Conservation (phyloP, 768 basidiomycete genomes). For the Naganishia onofrii region DNA sequence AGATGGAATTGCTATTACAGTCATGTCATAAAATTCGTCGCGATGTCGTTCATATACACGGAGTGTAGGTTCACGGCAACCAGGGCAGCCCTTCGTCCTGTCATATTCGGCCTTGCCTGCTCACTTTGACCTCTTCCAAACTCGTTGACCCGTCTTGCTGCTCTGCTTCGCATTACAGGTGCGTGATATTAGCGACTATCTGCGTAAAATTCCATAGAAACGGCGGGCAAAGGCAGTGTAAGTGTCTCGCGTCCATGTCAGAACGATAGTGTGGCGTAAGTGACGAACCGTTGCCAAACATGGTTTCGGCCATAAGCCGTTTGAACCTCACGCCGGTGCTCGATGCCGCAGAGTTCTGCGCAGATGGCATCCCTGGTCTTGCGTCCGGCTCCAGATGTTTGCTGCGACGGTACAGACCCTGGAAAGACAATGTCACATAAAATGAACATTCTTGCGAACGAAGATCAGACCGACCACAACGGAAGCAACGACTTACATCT, state of each 20-base stretch:
- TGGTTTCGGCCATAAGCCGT: slow-evolving; percentile 17
- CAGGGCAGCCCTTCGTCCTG: neutral
- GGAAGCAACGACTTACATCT: slow-evolving; percentile 40
- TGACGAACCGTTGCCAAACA: slow-evolving; percentile 16
- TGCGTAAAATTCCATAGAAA: neutral
- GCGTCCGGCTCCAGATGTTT: slow-evolving; percentile 34
- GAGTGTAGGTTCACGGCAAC: neutral
- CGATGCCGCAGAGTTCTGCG: slow-evolving; percentile 25
- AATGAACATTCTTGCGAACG: neutral
- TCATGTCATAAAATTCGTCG: too few relatives aligned
- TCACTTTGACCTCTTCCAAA: neutral
- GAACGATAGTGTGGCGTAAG: too few relatives aligned
- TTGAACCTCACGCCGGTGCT: slow-evolving; percentile 12
- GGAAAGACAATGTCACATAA: slow-evolving; percentile 2
- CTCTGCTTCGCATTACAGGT: slow-evolving; percentile 11
- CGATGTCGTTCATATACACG: too few relatives aligned
- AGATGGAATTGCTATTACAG: too few relatives aligned
- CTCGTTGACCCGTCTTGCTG: too few relatives aligned
- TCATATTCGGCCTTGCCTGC: neutral
- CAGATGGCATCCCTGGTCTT: slow-evolving; percentile 1
- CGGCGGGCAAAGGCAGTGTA: neutral
- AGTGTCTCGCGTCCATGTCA: neutral
- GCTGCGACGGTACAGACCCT: slow-evolving; percentile 42
- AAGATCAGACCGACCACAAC: neutral
- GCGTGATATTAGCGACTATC: slow-evolving; percentile 23